phyloP scores from a whole-genome alignment of 129 eudicot species.

The Lactuca saligna region DNA sequence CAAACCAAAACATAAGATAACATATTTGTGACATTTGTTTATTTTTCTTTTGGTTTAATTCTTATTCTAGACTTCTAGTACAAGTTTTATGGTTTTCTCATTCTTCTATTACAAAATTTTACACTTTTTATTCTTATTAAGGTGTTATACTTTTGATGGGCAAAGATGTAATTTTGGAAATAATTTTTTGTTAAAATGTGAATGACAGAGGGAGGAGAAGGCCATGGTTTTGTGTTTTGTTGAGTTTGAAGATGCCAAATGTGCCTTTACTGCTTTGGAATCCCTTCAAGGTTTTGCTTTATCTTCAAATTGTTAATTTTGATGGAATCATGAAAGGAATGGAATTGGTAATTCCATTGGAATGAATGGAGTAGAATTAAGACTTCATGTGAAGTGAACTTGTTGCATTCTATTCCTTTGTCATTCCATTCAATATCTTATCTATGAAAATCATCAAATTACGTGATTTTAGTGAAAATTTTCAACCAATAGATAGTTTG shows the following conservation, averaged over 20 bases:
- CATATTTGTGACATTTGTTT: no score
- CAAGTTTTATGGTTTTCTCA: no score
- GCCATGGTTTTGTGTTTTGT: constrained; percentile 91
- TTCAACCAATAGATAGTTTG: background rate
- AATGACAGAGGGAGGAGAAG: constrained; percentile 71
- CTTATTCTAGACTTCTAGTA: background rate
- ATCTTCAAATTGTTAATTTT: no score
- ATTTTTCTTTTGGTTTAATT: background rate
- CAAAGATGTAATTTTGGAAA: background rate
- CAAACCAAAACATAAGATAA: no score
- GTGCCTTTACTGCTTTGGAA: constrained; percentile 85
- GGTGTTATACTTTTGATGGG: background rate
- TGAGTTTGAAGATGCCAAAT: constrained; percentile 74
- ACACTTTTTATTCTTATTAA: no score
- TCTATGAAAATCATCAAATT: no score
- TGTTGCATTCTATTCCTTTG: no score
- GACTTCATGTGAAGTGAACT: no score
- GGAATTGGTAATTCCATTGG: background rate
- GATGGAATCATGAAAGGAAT: no score
- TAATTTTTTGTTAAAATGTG: no score
- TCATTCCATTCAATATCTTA: no score
- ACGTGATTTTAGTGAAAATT: background rate
- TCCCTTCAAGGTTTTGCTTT: constrained; percentile 73
- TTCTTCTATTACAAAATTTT: no score
- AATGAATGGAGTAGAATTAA: background rate